Evolutionary conservation across 139 green algal species (phyloP), one percentile per base, ranked within the genome.

Genomic region (Cymbomonas tetramitiformis): DNA sequence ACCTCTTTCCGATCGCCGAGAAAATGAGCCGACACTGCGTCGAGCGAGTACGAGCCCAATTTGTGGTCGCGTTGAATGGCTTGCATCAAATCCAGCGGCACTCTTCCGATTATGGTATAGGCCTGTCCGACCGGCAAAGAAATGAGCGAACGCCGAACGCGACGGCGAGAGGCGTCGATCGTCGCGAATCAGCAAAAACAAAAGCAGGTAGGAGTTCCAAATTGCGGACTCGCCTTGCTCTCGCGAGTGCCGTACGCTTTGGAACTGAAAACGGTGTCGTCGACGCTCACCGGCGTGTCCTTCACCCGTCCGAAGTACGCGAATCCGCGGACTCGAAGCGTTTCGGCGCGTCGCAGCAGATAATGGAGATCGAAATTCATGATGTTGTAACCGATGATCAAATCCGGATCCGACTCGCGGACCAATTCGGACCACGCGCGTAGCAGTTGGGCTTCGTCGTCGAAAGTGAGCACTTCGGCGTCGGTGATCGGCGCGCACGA

Each of bases 361-460:
- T 98, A 98, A 31, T 90, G 90, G 62, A 98, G 70, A 71, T 98
- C 90, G 60, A 98, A 98, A 76, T 97, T 96, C 61, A 78, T 57
- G 70, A 95, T 98, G 80, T 98, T 98, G 78, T 98, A 98, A 24
- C 88, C 83, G 48, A 85, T 90, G 51, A 94, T 87, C 53, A 93
- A 67, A 71, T 94, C 83, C 1, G 79, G 78, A 47, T 87, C 79
- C 32, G 76, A 79, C 58, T 85, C 80, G 8, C 88, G 51, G 38
- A 97, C 46, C 54, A 97, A 71, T 57, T 94, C 79, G 3, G 65
- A 30, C 79, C 69, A 79, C 6, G 51, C 25, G 0, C 59, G 31
- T 39, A 98, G 71, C 55, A 98, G 66, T 2, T 88, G 72, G 2
- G 43, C 30, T 70, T 98, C 90, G 10, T 70, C 72, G 10, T 80